Evolutionary conservation across 108 stramenopile species (phyloP).

Genomic region (Fragilariopsis cylindrus): DNA sequence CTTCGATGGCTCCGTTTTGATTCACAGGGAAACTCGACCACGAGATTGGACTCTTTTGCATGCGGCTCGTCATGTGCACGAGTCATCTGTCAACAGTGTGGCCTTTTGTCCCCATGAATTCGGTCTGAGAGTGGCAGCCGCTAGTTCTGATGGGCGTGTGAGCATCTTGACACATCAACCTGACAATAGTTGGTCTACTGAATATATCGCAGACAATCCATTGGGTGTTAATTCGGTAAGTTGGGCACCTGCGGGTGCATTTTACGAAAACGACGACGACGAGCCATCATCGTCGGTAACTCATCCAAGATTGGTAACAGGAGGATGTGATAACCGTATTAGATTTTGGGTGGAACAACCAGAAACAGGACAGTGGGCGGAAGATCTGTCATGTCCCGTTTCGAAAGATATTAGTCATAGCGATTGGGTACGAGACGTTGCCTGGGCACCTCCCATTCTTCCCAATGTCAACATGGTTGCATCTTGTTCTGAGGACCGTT

Average conservation of each 20-base stretch:
- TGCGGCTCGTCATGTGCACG: conserved; percentile 60
- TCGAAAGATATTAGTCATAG: conserved; percentile 51
- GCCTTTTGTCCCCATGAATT: conserved; percentile 88
- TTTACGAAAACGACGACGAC: conserved; percentile 16
- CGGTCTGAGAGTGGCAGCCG: conserved; percentile 72
- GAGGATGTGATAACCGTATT: conserved; percentile 94
- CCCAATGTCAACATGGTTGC: conserved; percentile 91
- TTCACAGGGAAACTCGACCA: conserved; percentile 83
- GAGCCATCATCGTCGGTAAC: conserved; percentile 9
- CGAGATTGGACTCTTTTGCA: conserved; percentile 84
- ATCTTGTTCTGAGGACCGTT: conserved; percentile 93
- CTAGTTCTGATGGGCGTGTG: conserved; percentile 85
- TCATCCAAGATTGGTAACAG: conserved; percentile 87
- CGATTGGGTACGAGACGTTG: conserved; percentile 99
- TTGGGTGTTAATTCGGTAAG: conserved; percentile 89
- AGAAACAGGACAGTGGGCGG: conserved; percentile 54
- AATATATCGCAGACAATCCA: conserved; percentile 74
- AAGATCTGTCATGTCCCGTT: conserved; percentile 46
- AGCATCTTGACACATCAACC: conserved; percentile 73
- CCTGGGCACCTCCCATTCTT: conserved; percentile 90
- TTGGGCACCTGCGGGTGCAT: conserved; percentile 86
- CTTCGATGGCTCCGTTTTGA: conserved; percentile 87
- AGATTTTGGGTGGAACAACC: conserved; percentile 82
- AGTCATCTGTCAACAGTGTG: conserved; percentile 81
- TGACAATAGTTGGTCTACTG: conserved; percentile 73